phyloP scores from a whole-genome alignment of 768 basidiomycete genomes.

The Psilocybe cyanescens region DNA sequence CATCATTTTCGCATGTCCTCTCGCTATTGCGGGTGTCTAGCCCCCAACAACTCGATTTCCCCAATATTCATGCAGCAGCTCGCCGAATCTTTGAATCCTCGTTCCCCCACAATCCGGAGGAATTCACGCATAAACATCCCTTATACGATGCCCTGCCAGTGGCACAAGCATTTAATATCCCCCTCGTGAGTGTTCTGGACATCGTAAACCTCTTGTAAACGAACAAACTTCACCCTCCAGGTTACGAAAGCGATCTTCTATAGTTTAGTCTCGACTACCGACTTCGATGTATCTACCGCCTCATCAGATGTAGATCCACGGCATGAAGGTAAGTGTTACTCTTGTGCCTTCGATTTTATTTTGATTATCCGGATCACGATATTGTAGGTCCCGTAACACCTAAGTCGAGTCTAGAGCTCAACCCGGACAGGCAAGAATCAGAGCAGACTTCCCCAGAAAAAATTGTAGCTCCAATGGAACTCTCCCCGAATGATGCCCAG shows the following conservation, averaged over 20 bases:
- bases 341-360: background rate
- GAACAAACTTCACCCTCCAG: constrained; percentile 31
- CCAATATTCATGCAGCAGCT: constrained; percentile 51
- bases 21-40: constrained; percentile 63
- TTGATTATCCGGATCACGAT: background rate
- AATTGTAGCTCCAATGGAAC: constrained; percentile 4
- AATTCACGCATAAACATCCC: constrained; percentile 42
- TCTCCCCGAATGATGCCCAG: constrained; percentile 35
- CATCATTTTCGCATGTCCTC: constrained; percentile 50
- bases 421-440: background rate
- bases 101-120: constrained; percentile 50
- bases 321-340: background rate
- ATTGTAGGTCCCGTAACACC: background rate
- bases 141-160: constrained; percentile 57
- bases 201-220: background rate
- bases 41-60: constrained; percentile 58
- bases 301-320: constrained; percentile 14
- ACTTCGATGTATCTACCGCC: constrained; percentile 50
- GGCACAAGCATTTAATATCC: constrained; percentile 48
- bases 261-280: constrained; percentile 58
- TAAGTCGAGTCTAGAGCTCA: background rate
- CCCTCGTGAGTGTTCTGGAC: constrained; percentile 44
- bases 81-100: constrained; percentile 43
- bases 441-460: constrained; percentile 5
- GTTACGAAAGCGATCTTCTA: constrained; percentile 69